Evolutionary conservation across 441 rosid genomes (phyloP).

Genomic region (Jatropha multifida): DNA sequence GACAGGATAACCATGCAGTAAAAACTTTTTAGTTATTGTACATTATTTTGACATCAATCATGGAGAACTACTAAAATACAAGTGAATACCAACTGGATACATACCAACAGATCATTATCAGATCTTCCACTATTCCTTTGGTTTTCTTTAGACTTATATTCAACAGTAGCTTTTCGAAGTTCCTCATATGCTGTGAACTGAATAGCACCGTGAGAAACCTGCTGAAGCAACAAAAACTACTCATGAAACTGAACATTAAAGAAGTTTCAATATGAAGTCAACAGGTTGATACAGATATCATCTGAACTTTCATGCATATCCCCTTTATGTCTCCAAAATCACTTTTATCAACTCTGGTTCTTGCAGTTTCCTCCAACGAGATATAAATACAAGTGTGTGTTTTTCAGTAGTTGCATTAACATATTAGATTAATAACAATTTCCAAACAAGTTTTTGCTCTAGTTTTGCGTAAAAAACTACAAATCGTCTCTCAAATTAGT

Average conservation of each 20-base stretch:
- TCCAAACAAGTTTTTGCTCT: not conserved
- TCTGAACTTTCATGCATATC: conserved; percentile 7
- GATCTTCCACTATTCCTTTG: conserved; percentile 31
- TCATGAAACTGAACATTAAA: conserved; percentile 19
- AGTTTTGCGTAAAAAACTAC: not conserved
- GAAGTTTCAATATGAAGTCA: conserved; percentile 6
- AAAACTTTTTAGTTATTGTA: not conserved
- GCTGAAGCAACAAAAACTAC: conserved; percentile 46
- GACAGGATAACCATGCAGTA: not conserved
- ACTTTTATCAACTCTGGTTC: not conserved
- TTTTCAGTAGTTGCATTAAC: not conserved
- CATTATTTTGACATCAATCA: not conserved
- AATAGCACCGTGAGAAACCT: conserved; percentile 95
- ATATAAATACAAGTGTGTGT: not conserved
- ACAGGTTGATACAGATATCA: conserved; percentile 12
- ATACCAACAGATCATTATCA: conserved; percentile 52
- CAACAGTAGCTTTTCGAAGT: conserved; percentile 63
- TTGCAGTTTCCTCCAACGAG: not conserved
- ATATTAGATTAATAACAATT: conserved; percentile 4
- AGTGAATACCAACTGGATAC: conserved; percentile 24
- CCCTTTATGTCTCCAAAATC: conserved; percentile 1
- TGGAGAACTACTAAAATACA: not conserved
- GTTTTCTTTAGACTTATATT: conserved; percentile 42
- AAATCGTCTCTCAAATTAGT: not conserved
- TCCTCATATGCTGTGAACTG: conserved; percentile 95